These are phyloP conservation scores for Bimuria novae-zelandiae DNA, from an alignment of 2,329 filamentous ascomycete genomes.

Conservation along the genomic window DNA sequence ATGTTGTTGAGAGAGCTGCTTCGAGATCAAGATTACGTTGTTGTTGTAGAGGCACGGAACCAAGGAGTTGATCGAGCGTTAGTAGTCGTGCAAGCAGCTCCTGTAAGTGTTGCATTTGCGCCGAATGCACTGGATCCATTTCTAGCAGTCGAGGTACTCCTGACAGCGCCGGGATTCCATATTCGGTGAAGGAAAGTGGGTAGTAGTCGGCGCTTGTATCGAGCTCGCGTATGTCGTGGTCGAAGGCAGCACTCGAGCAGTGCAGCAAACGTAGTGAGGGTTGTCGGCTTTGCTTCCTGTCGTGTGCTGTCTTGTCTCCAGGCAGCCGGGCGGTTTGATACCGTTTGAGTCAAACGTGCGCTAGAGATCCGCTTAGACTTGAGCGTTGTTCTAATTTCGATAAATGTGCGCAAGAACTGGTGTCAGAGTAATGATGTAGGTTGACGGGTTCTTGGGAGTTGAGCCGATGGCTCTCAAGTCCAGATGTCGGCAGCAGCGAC, in stretches of 20 bases:
- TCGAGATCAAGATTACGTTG: constrained; percentile 8
- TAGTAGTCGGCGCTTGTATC: too few species aligned
- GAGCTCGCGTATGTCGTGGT: too few species aligned
- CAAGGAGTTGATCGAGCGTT: constrained; percentile 12
- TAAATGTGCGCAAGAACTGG: too few species aligned
- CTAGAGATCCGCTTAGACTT: background rate
- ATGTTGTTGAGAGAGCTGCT: background rate
- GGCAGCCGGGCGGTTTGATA: background rate
- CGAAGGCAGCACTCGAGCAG: too few species aligned
- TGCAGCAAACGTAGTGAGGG: background rate
- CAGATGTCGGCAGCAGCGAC: too few species aligned
- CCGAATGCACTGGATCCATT: constrained; percentile 3
- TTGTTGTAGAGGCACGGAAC: constrained; percentile 5
- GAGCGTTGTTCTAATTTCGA: too few species aligned
- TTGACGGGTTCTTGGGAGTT: too few species aligned
- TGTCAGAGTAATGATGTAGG: too few species aligned
- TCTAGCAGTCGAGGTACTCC: too few species aligned
- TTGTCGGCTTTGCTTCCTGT: background rate
- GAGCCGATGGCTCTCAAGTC: too few species aligned
- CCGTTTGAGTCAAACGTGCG: background rate
- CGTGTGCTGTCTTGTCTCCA: background rate
- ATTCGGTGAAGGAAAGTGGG: too few species aligned
- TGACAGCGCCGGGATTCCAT: too few species aligned
- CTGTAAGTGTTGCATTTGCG: constrained; percentile 1
- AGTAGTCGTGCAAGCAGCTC: constrained; percentile 4